phyloP scores from a whole-genome alignment of 2,329 filamentous ascomycete species.

The Paraconiothyrium brasiliense region DNA sequence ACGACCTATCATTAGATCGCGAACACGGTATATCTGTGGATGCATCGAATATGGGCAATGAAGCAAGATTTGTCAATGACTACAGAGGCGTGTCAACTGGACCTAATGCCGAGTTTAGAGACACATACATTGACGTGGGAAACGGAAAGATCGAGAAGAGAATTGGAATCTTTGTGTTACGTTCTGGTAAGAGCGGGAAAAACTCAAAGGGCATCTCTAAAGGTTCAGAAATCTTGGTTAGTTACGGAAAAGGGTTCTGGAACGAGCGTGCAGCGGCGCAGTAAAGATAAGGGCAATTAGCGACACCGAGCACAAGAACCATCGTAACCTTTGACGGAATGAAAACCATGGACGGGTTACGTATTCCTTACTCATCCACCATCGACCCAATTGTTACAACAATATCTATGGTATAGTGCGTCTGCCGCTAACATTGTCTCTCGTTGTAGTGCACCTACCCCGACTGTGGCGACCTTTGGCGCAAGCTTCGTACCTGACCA shows the following conservation, averaged over 20 bases:
- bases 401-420: too few relatives aligned
- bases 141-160: conserved; percentile 55
- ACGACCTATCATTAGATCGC: conserved; percentile 62
- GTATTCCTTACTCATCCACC: too few relatives aligned
- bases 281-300: background rate
- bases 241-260: conserved; percentile 64
- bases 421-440: too few relatives aligned
- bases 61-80: conserved; percentile 64
- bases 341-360: too few relatives aligned
- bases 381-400: too few relatives aligned
- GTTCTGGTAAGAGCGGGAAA: conserved; percentile 59
- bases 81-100: conserved; percentile 58
- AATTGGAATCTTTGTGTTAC: conserved; percentile 62
- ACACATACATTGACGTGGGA: conserved; percentile 50
- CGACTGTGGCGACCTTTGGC: too few relatives aligned
- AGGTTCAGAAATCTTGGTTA: conserved; percentile 63
- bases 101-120: conserved; percentile 57
- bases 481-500: too few relatives aligned
- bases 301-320: background rate
- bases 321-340: background rate
- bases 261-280: conserved; percentile 40
- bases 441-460: too few relatives aligned
- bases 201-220: conserved; percentile 57
- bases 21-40: conserved; percentile 60
- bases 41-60: conserved; percentile 59